These are phyloP conservation scores for Ministeria vibrans DNA, from an alignment of 78 protist species.

Conservation along the genomic window DNA sequence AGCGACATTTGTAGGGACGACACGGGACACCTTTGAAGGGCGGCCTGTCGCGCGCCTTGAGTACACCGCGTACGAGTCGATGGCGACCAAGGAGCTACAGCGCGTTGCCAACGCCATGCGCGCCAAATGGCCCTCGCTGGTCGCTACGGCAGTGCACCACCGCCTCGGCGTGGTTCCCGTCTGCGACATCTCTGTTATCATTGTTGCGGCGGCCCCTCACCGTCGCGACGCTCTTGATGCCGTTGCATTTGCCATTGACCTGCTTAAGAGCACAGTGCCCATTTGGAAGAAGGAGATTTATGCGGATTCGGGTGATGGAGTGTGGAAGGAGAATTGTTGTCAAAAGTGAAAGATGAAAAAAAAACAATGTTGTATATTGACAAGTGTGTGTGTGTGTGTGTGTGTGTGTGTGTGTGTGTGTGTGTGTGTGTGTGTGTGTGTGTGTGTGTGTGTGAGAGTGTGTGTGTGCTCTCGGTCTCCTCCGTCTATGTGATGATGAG, in stretches of 20 bases:
- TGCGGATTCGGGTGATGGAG: slow-evolving; percentile 6
- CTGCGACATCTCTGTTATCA: slow-evolving; percentile 41
- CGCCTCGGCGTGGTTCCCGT: slow-evolving; percentile 44
- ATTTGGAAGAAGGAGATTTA: slow-evolving; percentile 69
- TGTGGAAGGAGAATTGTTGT: slow-evolving; percentile 63
- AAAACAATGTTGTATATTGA: too few species aligned
- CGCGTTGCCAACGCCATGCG: neutral
- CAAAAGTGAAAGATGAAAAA: too few species aligned
- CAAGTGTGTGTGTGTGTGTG: too few species aligned
- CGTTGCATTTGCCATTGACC: slow-evolving; percentile 47
- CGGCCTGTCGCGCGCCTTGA: slow-evolving; percentile 31
- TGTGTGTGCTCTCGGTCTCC: too few species aligned
- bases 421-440: too few species aligned
- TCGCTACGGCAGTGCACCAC: neutral
- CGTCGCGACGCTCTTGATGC: slow-evolving; percentile 48
- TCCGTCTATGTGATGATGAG: too few species aligned
- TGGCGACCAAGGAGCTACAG: slow-evolving; percentile 46
- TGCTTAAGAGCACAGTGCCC: slow-evolving; percentile 57
- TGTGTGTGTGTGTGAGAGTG: too few species aligned
- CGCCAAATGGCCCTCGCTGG: neutral
- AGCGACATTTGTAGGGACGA: neutral
- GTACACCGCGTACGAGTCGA: slow-evolving; percentile 59
- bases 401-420: too few species aligned
- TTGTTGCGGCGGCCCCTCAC: slow-evolving; percentile 49
- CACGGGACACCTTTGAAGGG: neutral